phyloP scores from a whole-genome alignment of 2,329 filamentous ascomycete species.

The Achaetomium macrosporum region DNA sequence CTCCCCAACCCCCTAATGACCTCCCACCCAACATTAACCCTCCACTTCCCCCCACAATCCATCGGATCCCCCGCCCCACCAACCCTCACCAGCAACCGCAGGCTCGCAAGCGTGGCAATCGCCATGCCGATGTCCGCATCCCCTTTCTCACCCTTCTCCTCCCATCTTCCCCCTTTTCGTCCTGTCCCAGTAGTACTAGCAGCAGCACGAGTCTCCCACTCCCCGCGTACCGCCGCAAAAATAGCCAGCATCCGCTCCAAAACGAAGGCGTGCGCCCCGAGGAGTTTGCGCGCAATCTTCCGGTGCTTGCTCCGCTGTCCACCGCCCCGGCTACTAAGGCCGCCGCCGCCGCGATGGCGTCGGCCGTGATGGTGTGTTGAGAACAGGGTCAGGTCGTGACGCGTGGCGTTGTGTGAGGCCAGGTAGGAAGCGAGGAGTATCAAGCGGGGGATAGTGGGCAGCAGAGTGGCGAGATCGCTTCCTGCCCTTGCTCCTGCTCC shows the following conservation, averaged over 20 bases:
- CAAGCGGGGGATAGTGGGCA: constrained; percentile 68
- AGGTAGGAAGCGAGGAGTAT: constrained; percentile 74
- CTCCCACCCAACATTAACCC: constrained; percentile 75
- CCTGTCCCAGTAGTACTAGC: constrained; percentile 18
- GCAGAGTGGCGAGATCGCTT: constrained; percentile 46
- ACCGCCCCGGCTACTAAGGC: constrained; percentile 28
- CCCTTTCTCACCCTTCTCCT: constrained; percentile 23
- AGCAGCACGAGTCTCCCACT: constrained; percentile 37
- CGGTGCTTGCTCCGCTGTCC: constrained; percentile 48
- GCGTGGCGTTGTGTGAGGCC: constrained; percentile 70
- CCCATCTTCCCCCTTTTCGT: constrained; percentile 27
- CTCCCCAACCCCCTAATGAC: constrained; percentile 64
- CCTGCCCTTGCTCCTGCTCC: not conserved
- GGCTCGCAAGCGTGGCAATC: constrained; percentile 65
- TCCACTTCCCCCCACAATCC: constrained; percentile 67
- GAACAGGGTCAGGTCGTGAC: constrained; percentile 70
- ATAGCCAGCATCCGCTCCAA: constrained; percentile 75
- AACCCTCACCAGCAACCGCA: constrained; percentile 63
- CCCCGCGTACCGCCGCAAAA: constrained; percentile 58
- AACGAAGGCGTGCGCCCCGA: constrained; percentile 71
- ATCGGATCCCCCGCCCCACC: constrained; percentile 54
- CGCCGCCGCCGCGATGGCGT: constrained; percentile 45
- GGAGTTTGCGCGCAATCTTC: constrained; percentile 69
- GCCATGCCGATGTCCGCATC: constrained; percentile 57
- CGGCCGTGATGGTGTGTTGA: constrained; percentile 59